Percentiles rank a stretch among this genome's conserved stretches.
Evolutionary conservation across 805 yeast genomes (phyloP).

Genomic region (Ogataea angusta): DNA sequence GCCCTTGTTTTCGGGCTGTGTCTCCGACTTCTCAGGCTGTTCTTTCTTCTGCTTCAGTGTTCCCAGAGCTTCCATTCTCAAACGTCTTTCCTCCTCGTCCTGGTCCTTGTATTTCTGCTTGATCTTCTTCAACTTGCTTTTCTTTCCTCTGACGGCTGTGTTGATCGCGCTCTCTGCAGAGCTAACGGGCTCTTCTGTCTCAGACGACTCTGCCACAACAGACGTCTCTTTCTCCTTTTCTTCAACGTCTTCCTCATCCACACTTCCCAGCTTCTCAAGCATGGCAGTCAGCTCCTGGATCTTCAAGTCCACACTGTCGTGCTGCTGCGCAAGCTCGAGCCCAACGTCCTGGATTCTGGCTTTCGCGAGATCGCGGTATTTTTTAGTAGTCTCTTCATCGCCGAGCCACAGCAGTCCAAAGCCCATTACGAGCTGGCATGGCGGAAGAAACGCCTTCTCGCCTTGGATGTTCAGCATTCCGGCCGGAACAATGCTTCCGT

Average conservation of each 20-base stretch:
- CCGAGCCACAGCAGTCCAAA: conserved; percentile 77
- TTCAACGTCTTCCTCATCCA: conserved; percentile 8
- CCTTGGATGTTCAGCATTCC: conserved; percentile 58
- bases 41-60: conserved; percentile 58
- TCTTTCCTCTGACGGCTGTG: conserved; percentile 73
- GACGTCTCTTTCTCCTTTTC: conserved; percentile 11
- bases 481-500: conserved; percentile 52
- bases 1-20: conserved; percentile 8
- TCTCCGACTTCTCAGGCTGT: conserved; percentile 10
- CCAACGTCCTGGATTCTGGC: conserved; percentile 31
- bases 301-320: conserved; percentile 25
- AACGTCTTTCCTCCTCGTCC: conserved; percentile 79
- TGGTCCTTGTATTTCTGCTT: conserved; percentile 83
- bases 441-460: conserved; percentile 60
- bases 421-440: conserved; percentile 88
- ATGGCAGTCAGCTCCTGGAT: conserved; percentile 30
- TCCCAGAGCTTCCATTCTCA: conserved; percentile 80
- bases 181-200: conserved; percentile 11
- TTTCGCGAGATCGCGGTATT: conserved; percentile 28
- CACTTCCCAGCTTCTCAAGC: conserved; percentile 26
- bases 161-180: conserved; percentile 24
- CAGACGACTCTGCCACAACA: neutral
- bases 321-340: conserved; percentile 28
- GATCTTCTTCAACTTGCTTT: conserved; percentile 77
- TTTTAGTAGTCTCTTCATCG: conserved; percentile 45